Evolutionary conservation across 2,329 filamentous ascomycete genomes (phyloP), one percentile per base, ranked within the genome.

Genomic region (Tolypocladium tropicale): DNA sequence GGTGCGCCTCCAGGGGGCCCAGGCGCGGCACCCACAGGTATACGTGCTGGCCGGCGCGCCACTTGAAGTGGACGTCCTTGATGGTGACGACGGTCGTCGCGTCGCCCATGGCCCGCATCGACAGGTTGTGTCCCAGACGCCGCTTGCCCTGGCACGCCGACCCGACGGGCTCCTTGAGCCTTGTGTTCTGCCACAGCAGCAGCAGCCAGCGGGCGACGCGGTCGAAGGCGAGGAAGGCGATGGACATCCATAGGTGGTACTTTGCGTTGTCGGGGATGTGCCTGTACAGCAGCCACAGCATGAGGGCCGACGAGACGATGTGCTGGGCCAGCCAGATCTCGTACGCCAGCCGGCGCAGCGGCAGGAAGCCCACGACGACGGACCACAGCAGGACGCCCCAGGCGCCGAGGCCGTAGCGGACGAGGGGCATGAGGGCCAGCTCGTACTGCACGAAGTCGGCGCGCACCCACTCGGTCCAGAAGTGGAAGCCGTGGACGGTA

Each of bases 251-350:
- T 39, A 89, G 70, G 55, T 86, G 83, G 64, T 82, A 82, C 32
- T 72, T 74, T 7, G 84, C 79, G 52, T 80, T 78, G 9, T 64
- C 63, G 1, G 86, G 85, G 4, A 86, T 77, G 65, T 90, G 86
- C 39, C 78, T 70, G 62, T 85, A 82, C 11, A 88, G 68, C 43
- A 86, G 73, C 71, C 80, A 86, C 39, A 88, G 70, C 63, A 89
- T 79, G 28, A 85, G 64, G 33, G 79, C 74, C 56, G 83, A 83
- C 3, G 82, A 80, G 18, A 81, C 66, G 30, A 89, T 71, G 65
- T 90, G 86, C 67, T 90, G 86, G 4, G 83, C 62, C 18, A 89
- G 79, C 65, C 89, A 90, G 0, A 88, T 58, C 70, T 90, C 86
- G 66, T 89, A 89, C 7, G 78, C 77, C 72, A 84, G 74, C n/a